Evolutionary conservation across 208 protist genomes (phyloP).

Genomic region (Leishmania turanica): DNA sequence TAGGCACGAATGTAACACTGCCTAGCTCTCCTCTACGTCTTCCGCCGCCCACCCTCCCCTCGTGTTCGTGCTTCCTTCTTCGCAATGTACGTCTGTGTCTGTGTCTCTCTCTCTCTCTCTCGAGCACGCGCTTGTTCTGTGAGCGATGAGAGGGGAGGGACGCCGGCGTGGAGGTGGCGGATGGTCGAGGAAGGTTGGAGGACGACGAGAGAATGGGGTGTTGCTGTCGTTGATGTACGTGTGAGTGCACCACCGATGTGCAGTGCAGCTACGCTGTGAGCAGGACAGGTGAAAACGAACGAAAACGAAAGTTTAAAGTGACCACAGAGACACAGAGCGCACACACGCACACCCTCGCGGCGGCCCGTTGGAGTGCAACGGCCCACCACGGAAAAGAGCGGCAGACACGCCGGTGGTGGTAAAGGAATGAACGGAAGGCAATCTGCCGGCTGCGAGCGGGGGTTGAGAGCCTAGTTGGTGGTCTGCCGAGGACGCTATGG

Average conservation of each 20-base stretch:
- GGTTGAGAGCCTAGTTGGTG: background rate
- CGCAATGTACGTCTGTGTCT: background rate
- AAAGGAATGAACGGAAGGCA: too few species aligned
- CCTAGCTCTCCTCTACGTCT: background rate
- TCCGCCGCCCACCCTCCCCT: background rate
- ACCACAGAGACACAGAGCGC: background rate
- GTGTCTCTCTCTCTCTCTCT: background rate
- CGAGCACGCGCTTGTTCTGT: background rate
- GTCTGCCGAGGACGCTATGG: background rate
- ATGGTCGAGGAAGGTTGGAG: too few species aligned
- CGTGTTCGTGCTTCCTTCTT: background rate
- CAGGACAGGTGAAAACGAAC: background rate
- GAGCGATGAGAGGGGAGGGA: background rate
- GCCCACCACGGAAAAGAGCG: background rate
- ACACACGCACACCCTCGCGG: background rate
- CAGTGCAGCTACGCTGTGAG: background rate
- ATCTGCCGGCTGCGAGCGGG: background rate
- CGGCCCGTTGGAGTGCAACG: too few species aligned
- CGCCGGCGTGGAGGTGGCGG: background rate
- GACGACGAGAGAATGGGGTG: background rate
- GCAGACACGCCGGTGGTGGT: background rate
- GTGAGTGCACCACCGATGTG: background rate
- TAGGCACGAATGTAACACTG: background rate
- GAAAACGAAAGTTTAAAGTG: background rate
- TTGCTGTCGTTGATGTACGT: background rate